Evolutionary conservation across 495 filamentous ascomycete species (phyloP), one percentile per base, ranked within the genome.

Genomic region (Recurvomyces mirabilis): DNA sequence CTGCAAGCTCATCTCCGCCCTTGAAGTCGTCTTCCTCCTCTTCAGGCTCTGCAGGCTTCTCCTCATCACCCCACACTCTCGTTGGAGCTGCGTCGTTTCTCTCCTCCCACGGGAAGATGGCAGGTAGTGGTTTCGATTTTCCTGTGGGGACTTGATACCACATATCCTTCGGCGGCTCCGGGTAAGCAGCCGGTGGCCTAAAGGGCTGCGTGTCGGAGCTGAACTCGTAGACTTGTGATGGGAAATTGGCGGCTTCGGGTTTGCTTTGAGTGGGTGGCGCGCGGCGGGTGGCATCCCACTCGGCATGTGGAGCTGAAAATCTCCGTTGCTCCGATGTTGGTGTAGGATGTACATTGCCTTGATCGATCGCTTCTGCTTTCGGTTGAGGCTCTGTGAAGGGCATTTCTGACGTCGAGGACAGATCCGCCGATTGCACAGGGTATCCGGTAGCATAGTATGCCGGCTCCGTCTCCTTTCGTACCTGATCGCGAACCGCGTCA

Each of bases 81-180:
- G 82, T 79, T 1, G 87, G 71, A 56, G 67, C 74, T 0, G 77
- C 69, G 25, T 71, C 71, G 36, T 74, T 43, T 32, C 58, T 60
- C 18, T 53, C 58, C 58, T 95, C 88, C 88, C 88, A 95, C 12
- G 87, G 87, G 63, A 95, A 95, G 23, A 94, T 70, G 5, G 77
- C 70, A 28, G 72, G 70, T 2, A 78, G 71, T 43, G 68, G 73
- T 46, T 77, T 63, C 19, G 72, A 71, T 46, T 72, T 73, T 10
- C 68, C 71, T 41, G 71, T 68, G 2, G 84, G 86, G 17, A 87
- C 72, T 51, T 87, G 65, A 55, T 87, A 91, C 67, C 78, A 89
- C 81, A 91, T 84, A 46, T 81, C 71, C 56, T 77, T 30, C 1
- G 86, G 87, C 13, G 86, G 83, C 60, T 84, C 82, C 0, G 85